A percentile compares a stretch with the other conserved stretches of the same genome.
These are phyloP conservation scores for Umbelopsis vinacea DNA, from an alignment of 192 early-diverging fungal genomes.

Conservation along the genomic window DNA sequence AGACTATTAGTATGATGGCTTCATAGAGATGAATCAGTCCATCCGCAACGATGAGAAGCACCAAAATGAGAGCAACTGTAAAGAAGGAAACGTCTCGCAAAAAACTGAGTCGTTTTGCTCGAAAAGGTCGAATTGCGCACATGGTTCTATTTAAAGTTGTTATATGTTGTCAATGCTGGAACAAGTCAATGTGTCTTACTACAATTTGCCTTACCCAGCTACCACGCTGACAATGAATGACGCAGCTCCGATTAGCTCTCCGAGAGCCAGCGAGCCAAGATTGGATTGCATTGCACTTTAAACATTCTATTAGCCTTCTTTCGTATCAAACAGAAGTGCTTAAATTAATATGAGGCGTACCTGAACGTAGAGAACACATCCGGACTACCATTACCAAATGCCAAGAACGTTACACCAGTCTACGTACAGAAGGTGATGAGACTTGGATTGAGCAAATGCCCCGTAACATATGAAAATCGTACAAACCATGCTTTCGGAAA, in stretches of 20 bases:
- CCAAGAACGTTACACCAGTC: slow-evolving; percentile 80
- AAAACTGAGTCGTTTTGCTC: slow-evolving; percentile 69
- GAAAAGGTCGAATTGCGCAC: slow-evolving; percentile 79
- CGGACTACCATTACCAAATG: slow-evolving; percentile 90
- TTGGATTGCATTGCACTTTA: slow-evolving; percentile 65
- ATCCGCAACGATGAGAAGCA: slow-evolving; percentile 59
- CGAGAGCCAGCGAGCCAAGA: slow-evolving; percentile 81
- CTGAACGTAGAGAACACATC: slow-evolving; percentile 91
- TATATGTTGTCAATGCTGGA: no score
- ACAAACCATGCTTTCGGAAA: slow-evolving; percentile 80
- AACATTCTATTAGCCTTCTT: neutral
- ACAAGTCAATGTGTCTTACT: no score
- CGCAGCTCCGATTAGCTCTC: slow-evolving; percentile 89
- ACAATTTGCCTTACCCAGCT: slow-evolving; percentile 31
- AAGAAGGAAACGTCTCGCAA: slow-evolving; percentile 85
- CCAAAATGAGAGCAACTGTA: slow-evolving; percentile 55
- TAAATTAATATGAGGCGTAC: slow-evolving; percentile 32
- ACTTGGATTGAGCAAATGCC: neutral
- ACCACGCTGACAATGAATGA: slow-evolving; percentile 48
- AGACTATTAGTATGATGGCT: slow-evolving; percentile 56
- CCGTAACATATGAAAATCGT: neutral
- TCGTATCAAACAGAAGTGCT: neutral
- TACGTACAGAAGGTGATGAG: slow-evolving; percentile 10
- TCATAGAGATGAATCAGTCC: slow-evolving; percentile 60
- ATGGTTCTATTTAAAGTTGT: slow-evolving; percentile 60